Percentiles rank a stretch among this genome's conserved stretches.
phyloP scores from a whole-genome alignment of 306 rosid genomes.

The Oxytropis ochrocephala region DNA sequence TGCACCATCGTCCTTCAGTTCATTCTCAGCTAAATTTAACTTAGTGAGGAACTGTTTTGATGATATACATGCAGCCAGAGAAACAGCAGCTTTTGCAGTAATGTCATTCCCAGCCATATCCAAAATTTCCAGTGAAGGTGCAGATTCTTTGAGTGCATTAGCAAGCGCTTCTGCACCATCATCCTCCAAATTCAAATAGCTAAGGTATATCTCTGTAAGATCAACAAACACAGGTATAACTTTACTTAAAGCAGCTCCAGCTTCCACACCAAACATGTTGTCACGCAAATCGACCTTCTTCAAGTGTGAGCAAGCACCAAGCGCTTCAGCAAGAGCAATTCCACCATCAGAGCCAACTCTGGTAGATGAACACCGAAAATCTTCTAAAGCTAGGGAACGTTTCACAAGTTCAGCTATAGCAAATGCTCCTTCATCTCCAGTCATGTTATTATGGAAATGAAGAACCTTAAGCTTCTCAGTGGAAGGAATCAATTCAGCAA shows the following conservation, averaged over 20 bases:
- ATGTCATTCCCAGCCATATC: constrained; percentile 87
- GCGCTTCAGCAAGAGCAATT: constrained; percentile 67
- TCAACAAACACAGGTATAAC: constrained; percentile 43
- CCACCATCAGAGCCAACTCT: constrained; percentile 84
- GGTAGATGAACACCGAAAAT: constrained; percentile 85
- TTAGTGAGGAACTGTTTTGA: constrained; percentile 60
- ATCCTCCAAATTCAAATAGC: constrained; percentile 84
- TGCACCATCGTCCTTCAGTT: constrained; percentile 83
- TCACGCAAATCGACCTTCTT: constrained; percentile 83
- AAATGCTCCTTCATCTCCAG: constrained; percentile 60
- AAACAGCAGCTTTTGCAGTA: constrained; percentile 48
- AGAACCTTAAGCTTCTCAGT: constrained; percentile 74
- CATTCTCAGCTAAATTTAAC: constrained; percentile 70
- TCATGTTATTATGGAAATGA: constrained; percentile 76
- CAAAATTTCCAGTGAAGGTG: constrained; percentile 65
- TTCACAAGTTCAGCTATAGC: constrained; percentile 61
- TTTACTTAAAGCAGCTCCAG: constrained; percentile 71
- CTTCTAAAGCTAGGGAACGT: constrained; percentile 57
- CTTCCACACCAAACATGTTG: constrained; percentile 87
- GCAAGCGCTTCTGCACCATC: constrained; percentile 67
- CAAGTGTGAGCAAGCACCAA: constrained; percentile 56
- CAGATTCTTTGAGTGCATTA: constrained; percentile 62
- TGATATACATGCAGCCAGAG: constrained; percentile 60
- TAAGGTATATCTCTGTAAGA: constrained; percentile 67
- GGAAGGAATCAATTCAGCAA: constrained; percentile 78